These are phyloP conservation scores for Colletotrichum caudatum DNA, from an alignment of 2,329 filamentous ascomycete species.

Conservation along the genomic window DNA sequence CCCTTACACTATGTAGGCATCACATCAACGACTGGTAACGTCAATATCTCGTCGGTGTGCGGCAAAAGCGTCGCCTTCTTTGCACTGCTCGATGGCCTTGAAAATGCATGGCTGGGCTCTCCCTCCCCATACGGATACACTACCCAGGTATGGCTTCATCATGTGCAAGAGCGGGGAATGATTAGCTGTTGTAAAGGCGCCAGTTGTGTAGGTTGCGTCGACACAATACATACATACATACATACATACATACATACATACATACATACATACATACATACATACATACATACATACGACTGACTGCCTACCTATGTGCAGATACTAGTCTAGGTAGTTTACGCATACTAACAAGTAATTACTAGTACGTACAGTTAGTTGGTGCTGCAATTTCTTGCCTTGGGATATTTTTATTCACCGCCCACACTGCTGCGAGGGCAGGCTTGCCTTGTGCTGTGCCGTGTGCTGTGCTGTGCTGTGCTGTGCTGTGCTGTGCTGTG, in stretches of 20 bases:
- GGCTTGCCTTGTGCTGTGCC: slow-evolving; percentile 20
- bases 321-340: too few relatives aligned
- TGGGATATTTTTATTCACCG: slow-evolving; percentile 38
- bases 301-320: too few relatives aligned
- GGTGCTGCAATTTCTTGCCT: slow-evolving; percentile 19
- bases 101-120: slow-evolving; percentile 27
- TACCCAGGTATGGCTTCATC: slow-evolving; percentile 12
- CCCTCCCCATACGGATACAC: neutral
- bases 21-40: neutral
- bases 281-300: too few relatives aligned
- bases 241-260: too few relatives aligned
- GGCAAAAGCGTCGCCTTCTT: slow-evolving; percentile 11
- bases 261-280: too few relatives aligned
- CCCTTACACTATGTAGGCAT: slow-evolving; percentile 3
- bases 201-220: slow-evolving; percentile 6
- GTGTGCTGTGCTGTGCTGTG: too few relatives aligned
- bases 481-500: too few relatives aligned
- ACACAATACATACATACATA: neutral
- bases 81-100: slow-evolving; percentile 15
- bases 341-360: too few relatives aligned
- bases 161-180: slow-evolving; percentile 5
- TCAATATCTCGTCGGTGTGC: slow-evolving; percentile 20
- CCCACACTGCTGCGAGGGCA: slow-evolving; percentile 5
- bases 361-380: neutral
- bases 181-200: slow-evolving; percentile 25